Conservation (phyloP, 2,329 filamentous ascomycete genomes). For the Penicillium expansum region DNA sequence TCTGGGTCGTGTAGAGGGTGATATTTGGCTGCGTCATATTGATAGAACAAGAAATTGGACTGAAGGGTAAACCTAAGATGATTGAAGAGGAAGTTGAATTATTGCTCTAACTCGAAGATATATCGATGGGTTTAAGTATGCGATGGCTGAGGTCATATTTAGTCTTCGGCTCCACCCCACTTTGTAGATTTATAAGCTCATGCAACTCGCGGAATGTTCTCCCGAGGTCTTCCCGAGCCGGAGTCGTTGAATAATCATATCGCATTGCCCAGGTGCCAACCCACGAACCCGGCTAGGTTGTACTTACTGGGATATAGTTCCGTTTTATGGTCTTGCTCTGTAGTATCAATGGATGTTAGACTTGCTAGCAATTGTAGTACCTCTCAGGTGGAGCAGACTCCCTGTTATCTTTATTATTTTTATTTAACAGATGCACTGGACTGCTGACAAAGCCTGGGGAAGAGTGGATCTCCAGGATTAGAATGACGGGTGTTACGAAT, state of each 20-base stretch:
- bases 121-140: neutral
- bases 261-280: neutral
- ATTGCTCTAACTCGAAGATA: neutral
- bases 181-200: slow-evolving; percentile 6
- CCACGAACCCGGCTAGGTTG: neutral
- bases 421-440: too few species aligned
- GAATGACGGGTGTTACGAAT: too few species aligned
- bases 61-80: neutral
- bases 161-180: neutral
- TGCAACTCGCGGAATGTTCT: neutral
- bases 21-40: slow-evolving; percentile 56
- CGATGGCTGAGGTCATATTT: neutral
- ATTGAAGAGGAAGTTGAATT: too few species aligned
- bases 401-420: too few species aligned
- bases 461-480: too few species aligned
- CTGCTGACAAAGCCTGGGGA: too few species aligned
- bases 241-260: neutral
- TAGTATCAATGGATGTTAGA: too few species aligned
- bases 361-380: too few species aligned
- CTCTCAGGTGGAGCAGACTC: too few species aligned
- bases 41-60: neutral
- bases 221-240: neutral
- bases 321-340: neutral
- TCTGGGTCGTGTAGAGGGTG: slow-evolving; percentile 76
- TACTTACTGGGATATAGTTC: neutral